Evolutionary conservation across 768 basidiomycete species (phyloP), one percentile per base, ranked within the genome.

Genomic region (Leccinum uliginosum): DNA sequence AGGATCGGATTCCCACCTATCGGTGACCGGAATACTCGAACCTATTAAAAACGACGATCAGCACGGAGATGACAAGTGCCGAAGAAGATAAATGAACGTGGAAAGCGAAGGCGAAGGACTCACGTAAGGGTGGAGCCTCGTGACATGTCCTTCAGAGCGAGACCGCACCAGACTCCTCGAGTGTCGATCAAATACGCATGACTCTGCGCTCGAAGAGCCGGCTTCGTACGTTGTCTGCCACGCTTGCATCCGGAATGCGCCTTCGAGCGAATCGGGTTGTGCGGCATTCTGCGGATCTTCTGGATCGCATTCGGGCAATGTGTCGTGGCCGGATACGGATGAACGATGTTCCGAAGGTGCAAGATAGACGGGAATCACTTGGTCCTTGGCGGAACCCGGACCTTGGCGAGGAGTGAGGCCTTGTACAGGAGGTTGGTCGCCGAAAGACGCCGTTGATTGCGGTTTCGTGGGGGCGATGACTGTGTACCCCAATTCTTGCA

Each of bases 401-500:
- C 56, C 62, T 32, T 50, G 58, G 29, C 57, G 50, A 47, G 21
- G 21, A 7, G 53, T 23, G 24, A 4, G 4, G 17, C 15, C 53
- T 19, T 59, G 59, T 8, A 48, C 7, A 8, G 40, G 10, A 10
- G 3, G 45, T 24, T 46, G 23, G 45, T 46, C 24, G 62, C 71
- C 47, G 62, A 70, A 3, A 9, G 68, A 58, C 17, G 59, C 58
- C n/a, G 63, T 53, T 10, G 59, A 61, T 29, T 72, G 69, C 8
- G 62, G 60, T 63, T 74, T 77, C 51, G 57, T 61, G 47, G 66
- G 56, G 17, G 73, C 59, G 50, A 79, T 34, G 14, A 67, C 24
- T 23, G 78, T 77, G 73, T 87, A 86, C 2, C 85, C 87, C 6
- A 79, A 74, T 70, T 89, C 87, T 26, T 75, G 76, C 4, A 80